Conservation (phyloP, 768 basidiomycete genomes). For the Cytidiella melzeri region DNA sequence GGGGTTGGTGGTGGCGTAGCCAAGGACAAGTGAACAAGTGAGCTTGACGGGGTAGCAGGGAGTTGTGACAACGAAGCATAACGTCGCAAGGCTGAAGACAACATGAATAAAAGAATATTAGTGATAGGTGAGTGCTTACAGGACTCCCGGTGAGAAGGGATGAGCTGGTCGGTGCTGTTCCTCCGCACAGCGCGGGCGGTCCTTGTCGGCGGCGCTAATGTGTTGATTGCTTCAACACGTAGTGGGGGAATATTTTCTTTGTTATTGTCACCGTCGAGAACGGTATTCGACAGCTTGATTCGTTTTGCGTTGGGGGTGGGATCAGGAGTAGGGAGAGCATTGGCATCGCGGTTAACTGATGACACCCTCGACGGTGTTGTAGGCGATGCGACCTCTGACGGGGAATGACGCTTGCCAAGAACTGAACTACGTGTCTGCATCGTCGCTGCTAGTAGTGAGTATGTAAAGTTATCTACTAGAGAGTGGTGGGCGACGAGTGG, state of each 20-base stretch:
- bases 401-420: constrained; percentile 29
- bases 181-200: constrained; percentile 34
- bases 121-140: constrained; percentile 31
- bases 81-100: constrained; percentile 35
- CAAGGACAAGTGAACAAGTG: constrained; percentile 37
- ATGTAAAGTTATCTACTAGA: background rate
- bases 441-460: background rate
- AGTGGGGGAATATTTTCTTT: constrained; percentile 79
- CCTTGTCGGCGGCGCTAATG: constrained; percentile 19
- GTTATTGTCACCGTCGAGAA: constrained; percentile 53
- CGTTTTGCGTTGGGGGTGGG: constrained; percentile 63
- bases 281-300: constrained; percentile 38
- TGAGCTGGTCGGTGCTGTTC: constrained; percentile 28
- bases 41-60: constrained; percentile 37
- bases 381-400: constrained; percentile 10
- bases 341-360: constrained; percentile 24
- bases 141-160: constrained; percentile 39
- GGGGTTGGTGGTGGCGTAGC: constrained; percentile 61
- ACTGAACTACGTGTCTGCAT: constrained; percentile 25
- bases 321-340: constrained; percentile 49
- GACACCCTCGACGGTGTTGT: constrained; percentile 31
- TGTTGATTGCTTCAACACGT: constrained; percentile 32
- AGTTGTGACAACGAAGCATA: constrained; percentile 40
- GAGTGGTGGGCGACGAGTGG: constrained; percentile 7
- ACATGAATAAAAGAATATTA: constrained; percentile 7